Conservation (phyloP, 2,329 filamentous ascomycete species). For the Diaporthe sp. region DNA sequence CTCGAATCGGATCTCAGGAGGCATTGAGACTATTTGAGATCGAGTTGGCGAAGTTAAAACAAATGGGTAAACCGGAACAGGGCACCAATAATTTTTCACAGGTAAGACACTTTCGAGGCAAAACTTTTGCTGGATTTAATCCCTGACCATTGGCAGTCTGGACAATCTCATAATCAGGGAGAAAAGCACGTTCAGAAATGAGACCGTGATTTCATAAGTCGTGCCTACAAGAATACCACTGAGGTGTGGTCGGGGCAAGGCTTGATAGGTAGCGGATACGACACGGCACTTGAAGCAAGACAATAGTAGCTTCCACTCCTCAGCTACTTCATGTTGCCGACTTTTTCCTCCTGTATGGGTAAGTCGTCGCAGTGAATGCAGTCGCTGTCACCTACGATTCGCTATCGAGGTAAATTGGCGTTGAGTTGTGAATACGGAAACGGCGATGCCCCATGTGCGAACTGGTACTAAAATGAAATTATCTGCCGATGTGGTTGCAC, state of each 20-base stretch:
- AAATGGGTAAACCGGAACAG: conserved; percentile 6
- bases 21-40: conserved; percentile 4
- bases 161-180: neutral
- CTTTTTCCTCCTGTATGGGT: neutral
- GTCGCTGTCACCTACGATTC: neutral
- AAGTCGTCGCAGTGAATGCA: neutral
- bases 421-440: neutral
- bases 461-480: neutral
- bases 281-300: neutral
- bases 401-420: neutral
- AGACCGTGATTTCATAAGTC: no score
- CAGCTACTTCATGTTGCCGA: neutral
- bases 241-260: no score
- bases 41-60: conserved; percentile 7
- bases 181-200: neutral
- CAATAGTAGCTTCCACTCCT: neutral
- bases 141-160: neutral
- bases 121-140: neutral
- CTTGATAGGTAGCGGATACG: neutral
- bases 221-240: no score
- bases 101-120: neutral
- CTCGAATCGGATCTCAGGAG: neutral
- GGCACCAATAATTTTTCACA: neutral
- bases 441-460: no score
- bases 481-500: conserved; percentile 4